Base-by-base conservation (phyloP, 495 filamentous ascomycete species). In the Xylaria cubensis region DNA sequence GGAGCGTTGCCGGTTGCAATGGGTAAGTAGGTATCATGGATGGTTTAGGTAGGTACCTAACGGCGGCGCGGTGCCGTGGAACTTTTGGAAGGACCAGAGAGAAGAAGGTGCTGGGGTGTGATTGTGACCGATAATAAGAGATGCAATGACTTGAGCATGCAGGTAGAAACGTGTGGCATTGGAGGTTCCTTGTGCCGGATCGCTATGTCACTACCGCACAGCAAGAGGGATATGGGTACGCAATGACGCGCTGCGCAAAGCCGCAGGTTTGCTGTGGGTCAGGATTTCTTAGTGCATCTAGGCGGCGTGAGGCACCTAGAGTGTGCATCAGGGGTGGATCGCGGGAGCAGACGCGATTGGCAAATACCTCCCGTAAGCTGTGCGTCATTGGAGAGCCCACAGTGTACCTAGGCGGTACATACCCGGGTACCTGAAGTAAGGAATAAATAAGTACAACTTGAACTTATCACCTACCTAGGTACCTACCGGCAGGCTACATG, bases 271-370 rank as follows among this genome's bases (percentile, higher is more conserved):
- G 39, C 39, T 24, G n/a, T 65, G 41, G 42, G 41, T 26, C 63
- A 34, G 46, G 12, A 56, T 46, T 24, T 17, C 34, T 53, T 56
- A 56, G 44, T n/a, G 41, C 41, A 65, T 9, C 26, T 32, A 46
- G 26, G 26, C 53, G 6, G 50, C 26, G 36, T 21, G n/a, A 68
- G 50, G 51, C 4, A 39, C 48, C 29, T 61, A 19, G 58, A 61
- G 58, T 21, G 58, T 21, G 58, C 58, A 48, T 56, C 66, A 59
- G 53, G 34, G 34, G 71, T 72, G 74, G 69, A 46, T 61, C 13
- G 50, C 76, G 76, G 76, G 59, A 77, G 66, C 71, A 56, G 21
- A 72, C 74, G 76, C 76, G 58, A 78, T 74, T 77, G 73, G 76
- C 12, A 0, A 21, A 24, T 4, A 13, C 44, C 32, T 48, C 72